Percentiles rank a stretch among this genome's conserved stretches.
Evolutionary conservation across 1,284 basidiomycete genomes (phyloP).

Genomic region (Golubevia pallescens): DNA sequence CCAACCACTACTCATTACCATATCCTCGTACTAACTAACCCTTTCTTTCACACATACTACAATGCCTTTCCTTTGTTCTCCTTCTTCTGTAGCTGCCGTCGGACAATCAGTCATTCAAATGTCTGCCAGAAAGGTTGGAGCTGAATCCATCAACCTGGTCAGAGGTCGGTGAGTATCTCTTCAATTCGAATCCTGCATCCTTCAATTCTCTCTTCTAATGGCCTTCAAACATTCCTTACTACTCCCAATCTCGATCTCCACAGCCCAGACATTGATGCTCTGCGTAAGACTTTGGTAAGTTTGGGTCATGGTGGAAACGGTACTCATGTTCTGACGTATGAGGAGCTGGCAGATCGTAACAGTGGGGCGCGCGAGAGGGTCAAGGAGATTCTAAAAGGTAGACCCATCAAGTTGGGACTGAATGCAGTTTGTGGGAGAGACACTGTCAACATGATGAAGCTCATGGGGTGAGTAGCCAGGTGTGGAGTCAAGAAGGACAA

Average conservation of each 20-base stretch:
- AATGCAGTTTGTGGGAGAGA: constrained; percentile 15
- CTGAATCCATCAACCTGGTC: background rate
- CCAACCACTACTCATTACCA: background rate
- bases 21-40: background rate
- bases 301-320: constrained; percentile 7
- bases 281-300: constrained; percentile 5
- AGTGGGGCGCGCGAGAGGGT: constrained; percentile 10
- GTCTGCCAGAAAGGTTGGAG: background rate
- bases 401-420: constrained; percentile 15
- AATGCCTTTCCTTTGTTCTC: too few species aligned
- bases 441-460: constrained; percentile 12
- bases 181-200: too few species aligned
- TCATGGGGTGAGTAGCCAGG: constrained; percentile 10
- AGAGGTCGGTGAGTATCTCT: too few species aligned
- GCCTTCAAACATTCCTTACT: too few species aligned
- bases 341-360: constrained; percentile 10
- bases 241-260: background rate
- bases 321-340: constrained; percentile 14
- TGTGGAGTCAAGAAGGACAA: too few species aligned
- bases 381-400: constrained; percentile 8
- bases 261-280: constrained; percentile 3
- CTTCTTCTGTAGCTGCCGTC: background rate
- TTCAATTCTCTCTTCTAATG: too few species aligned
- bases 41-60: background rate
- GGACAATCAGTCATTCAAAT: background rate